Evolutionary conservation across 164 flowering plant genomes (phyloP).

Genomic region (Magnolia officinalis): DNA sequence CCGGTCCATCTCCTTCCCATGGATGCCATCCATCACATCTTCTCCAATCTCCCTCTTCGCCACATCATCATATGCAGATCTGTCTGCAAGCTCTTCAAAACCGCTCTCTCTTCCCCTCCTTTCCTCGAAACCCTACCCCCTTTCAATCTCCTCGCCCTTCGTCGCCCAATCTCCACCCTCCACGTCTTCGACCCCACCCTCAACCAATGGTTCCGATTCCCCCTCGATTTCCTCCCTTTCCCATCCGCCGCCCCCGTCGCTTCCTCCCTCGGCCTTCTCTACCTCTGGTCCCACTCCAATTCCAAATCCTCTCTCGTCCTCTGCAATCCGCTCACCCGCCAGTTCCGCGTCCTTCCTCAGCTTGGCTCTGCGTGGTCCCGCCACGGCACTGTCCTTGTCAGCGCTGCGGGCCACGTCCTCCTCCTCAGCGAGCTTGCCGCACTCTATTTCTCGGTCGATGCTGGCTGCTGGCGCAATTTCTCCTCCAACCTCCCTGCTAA

Average conservation of each 20-base stretch:
- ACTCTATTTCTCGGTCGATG: constrained; percentile 40
- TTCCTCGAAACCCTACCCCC: constrained; percentile 45
- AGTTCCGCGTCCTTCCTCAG: constrained; percentile 52
- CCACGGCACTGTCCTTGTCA: constrained; percentile 81
- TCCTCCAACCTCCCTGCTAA: constrained; percentile 78
- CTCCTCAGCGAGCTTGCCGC: constrained; percentile 80
- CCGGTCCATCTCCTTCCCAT: constrained; percentile 55
- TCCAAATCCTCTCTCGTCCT: constrained; percentile 43
- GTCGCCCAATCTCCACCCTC: constrained; percentile 44
- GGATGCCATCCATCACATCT: constrained; percentile 75
- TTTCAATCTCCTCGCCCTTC: constrained; percentile 51
- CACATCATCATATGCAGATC: constrained; percentile 60
- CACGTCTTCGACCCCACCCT: constrained; percentile 51
- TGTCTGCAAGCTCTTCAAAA: constrained; percentile 56
- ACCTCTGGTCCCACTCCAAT: constrained; percentile 60
- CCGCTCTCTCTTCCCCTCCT: constrained; percentile 46
- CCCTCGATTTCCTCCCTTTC: constrained; percentile 60
- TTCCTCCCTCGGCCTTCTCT: constrained; percentile 44
- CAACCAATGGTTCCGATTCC: constrained; percentile 50
- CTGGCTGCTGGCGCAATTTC: constrained; percentile 55
- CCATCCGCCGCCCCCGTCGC: constrained; percentile 34
- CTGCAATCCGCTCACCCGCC: constrained; percentile 76
- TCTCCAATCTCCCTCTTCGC: constrained; percentile 65
- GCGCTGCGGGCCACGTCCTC: constrained; percentile 44
- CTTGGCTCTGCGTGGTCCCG: constrained; percentile 96